These are phyloP conservation scores for Podospora pseudoanserina DNA, from an alignment of 495 filamentous ascomycete species.

Conservation along the genomic window DNA sequence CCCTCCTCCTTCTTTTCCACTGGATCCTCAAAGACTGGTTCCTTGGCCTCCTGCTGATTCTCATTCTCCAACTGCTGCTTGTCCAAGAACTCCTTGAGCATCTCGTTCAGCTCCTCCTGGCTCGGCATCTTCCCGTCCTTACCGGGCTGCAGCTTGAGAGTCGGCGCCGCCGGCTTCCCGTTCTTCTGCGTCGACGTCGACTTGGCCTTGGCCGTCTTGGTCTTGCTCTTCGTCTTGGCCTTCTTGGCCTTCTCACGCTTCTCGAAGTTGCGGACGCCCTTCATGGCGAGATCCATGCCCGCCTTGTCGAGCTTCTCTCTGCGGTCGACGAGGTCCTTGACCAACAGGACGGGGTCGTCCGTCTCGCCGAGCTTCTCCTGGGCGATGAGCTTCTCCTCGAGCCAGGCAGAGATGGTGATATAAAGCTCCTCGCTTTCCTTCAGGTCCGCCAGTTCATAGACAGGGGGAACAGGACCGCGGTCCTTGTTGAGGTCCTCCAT, in stretches of 20 bases:
- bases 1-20: constrained; percentile 40
- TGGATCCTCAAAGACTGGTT: constrained; percentile 6
- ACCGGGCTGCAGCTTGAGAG: constrained; percentile 38
- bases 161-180: constrained; percentile 34
- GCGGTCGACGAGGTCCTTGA: constrained; percentile 61
- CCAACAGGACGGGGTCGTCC: constrained; percentile 66
- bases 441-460: constrained; percentile 62
- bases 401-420: constrained; percentile 55
- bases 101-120: constrained; percentile 47
- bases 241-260: constrained; percentile 47
- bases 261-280: constrained; percentile 61
- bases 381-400: constrained; percentile 59
- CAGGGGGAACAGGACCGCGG: constrained; percentile 46
- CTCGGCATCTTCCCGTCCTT: constrained; percentile 40
- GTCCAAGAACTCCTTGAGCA: constrained; percentile 44
- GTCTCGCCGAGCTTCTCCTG: constrained; percentile 65
- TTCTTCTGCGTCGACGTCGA: constrained; percentile 33
- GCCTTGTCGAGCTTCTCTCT: constrained; percentile 60
- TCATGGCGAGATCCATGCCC: constrained; percentile 67
- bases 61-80: constrained; percentile 32
- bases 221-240: constrained; percentile 37
- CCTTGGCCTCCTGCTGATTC: constrained; percentile 25
- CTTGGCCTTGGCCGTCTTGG: constrained; percentile 35
- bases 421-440: constrained; percentile 49
- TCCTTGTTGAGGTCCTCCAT: constrained; percentile 40